Evolutionary conservation across 768 basidiomycete species (phyloP), one percentile per base, ranked within the genome.

Genomic region (Lactarius hengduanensis): DNA sequence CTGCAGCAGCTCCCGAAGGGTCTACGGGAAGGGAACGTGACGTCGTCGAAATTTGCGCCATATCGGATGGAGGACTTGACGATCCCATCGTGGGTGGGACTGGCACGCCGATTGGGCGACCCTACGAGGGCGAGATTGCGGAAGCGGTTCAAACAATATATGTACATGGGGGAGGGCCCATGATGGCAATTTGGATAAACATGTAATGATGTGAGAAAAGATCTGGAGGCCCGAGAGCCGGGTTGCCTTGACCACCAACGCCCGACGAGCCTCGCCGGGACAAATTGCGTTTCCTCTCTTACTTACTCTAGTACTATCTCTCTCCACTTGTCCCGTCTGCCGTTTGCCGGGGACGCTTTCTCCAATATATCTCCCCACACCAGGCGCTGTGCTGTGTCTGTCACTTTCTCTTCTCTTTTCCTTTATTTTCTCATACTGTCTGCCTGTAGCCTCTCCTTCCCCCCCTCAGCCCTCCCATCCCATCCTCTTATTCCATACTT

Each of bases 1-100:
- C 71, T 80, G 69, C 76, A 76, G 68, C 82, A 83, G 47, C 78
- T 90, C 70, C 89, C 89, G 4, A 73, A 75, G 59, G 75, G 77
- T 61, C 75, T 89, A 72, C 78, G 78, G 53, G 74, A 79, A 50
- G 74, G 73, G 67, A 79, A 76, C 63, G 73, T 72, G 70, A 80
- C 78, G 71, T 80, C 79, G 73, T 79, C 78, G 64, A 81, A 80
- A 71, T 87, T 82, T 65, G 83, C 86, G 64, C 91, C 92, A 56
- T 96, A 92, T 76, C 75, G 72, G 70, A 80, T 96, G 85, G 69
- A 67, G 62, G 93, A 96, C 73, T 78, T 96, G 78, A 95, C 92
- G 69, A 86, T 96, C 41, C 75, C 79, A 64, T 86, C 86, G 62
- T 96, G 90, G 87, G 76, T 91, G 59, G 78, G 77, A 67, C 80